phyloP scores from a whole-genome alignment of 441 rosid genomes.

The Cnidoscolus chayamansa region DNA sequence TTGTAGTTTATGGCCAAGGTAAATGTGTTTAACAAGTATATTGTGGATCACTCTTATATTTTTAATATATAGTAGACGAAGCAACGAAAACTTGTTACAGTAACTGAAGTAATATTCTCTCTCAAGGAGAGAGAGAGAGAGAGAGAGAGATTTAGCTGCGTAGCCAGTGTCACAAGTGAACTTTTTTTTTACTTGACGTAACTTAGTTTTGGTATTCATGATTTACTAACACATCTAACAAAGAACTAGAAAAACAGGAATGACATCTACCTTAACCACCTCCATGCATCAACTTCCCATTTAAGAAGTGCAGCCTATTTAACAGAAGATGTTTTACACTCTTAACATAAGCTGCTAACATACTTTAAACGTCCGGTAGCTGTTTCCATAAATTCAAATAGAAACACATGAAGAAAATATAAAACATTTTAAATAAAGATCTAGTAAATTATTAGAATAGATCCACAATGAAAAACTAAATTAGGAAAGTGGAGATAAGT shows the following conservation, averaged over 20 bases:
- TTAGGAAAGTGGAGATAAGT: neutral
- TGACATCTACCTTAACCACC: neutral
- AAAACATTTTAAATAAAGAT: neutral
- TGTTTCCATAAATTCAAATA: neutral
- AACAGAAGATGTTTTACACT: neutral
- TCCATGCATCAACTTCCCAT: neutral
- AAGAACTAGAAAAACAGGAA: neutral
- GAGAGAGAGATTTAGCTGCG: neutral
- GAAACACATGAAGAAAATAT: neutral
- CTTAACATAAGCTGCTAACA: neutral
- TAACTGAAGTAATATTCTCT: neutral
- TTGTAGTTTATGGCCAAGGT: neutral
- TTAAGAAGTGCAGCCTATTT: neutral
- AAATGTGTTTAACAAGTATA: neutral
- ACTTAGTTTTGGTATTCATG: neutral
- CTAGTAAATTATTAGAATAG: neutral
- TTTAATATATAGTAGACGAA: neutral
- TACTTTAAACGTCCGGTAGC: neutral
- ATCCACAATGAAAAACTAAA: neutral
- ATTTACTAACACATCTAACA: neutral
- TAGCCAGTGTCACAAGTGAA: neutral
- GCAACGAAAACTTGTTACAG: neutral
- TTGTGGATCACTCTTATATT: neutral
- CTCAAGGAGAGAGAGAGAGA: neutral
- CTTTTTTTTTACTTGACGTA: neutral